phyloP scores from a whole-genome alignment of 768 basidiomycete species.

The Rhodotorula sphaerocarpa region DNA sequence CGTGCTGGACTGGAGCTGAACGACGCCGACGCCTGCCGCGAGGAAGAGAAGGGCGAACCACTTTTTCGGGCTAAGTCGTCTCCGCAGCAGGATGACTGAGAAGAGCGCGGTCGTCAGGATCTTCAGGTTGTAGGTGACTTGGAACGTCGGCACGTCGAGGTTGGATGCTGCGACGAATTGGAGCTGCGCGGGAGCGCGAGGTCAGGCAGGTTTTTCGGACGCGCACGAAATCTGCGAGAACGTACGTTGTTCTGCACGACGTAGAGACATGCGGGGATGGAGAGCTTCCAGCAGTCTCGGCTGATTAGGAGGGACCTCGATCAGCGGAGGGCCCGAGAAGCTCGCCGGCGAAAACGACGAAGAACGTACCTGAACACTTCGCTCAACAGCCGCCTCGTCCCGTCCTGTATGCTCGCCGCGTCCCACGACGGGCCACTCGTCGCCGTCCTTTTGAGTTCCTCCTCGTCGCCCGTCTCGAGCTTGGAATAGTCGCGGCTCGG shows the following conservation, averaged over 20 bases:
- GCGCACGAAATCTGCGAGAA: background rate
- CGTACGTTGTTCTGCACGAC: constrained; percentile 45
- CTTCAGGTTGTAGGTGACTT: constrained; percentile 84
- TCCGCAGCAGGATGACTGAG: constrained; percentile 79
- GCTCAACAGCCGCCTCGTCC: constrained; percentile 1
- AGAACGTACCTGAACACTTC: constrained; percentile 34
- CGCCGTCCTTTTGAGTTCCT: background rate
- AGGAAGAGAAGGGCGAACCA: constrained; percentile 62
- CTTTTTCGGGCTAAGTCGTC: constrained; percentile 50
- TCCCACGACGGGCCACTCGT: background rate
- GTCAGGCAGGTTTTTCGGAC: background rate
- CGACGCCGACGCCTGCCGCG: constrained; percentile 47
- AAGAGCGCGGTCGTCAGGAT: constrained; percentile 73
- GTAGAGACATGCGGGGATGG: constrained; percentile 92
- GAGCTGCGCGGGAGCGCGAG: constrained; percentile 53
- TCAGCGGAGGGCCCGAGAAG: too few relatives aligned
- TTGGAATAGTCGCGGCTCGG: constrained; percentile 6
- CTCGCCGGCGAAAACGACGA: too few relatives aligned
- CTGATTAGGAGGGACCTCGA: constrained; percentile 51
- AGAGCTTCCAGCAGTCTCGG: constrained; percentile 90
- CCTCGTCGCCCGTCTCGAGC: constrained; percentile 8
- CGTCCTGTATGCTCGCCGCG: background rate
- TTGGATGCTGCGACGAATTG: constrained; percentile 93
- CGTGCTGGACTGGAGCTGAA: constrained; percentile 66
- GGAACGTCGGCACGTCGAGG: constrained; percentile 89